Conservation (phyloP, 352 stramenopile species). For the Globisporangium polare region DNA sequence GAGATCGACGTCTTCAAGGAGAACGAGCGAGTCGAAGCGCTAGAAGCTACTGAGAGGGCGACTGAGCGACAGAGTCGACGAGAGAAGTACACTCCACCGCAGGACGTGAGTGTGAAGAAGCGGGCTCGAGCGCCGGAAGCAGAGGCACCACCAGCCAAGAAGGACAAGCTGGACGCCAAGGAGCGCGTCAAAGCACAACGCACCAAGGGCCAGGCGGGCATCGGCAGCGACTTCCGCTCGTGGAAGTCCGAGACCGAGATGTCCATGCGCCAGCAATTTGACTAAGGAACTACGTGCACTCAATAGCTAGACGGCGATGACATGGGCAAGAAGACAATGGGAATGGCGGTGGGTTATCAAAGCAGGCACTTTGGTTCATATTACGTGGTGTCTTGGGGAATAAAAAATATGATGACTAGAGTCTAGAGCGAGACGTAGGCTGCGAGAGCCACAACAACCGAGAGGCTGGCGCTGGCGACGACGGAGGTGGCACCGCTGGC, state of each 20-base stretch:
- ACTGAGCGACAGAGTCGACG: not conserved
- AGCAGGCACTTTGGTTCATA: constrained; percentile 1
- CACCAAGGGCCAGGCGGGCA: constrained; percentile 65
- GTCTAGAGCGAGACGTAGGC: constrained; percentile 1
- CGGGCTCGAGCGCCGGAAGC: not conserved
- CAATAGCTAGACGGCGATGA: not conserved
- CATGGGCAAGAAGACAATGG: no score
- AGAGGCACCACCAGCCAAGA: constrained; percentile 12
- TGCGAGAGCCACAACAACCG: not conserved
- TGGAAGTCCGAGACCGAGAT: constrained; percentile 86
- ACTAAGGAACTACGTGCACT: constrained; percentile 22
- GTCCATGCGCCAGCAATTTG: constrained; percentile 70
- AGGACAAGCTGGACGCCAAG: constrained; percentile 49
- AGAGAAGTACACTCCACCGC: not conserved
- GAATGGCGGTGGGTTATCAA: no score
- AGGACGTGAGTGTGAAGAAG: not conserved
- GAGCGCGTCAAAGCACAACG: constrained; percentile 75
- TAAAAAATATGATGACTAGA: not conserved
- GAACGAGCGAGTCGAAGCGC: constrained; percentile 11
- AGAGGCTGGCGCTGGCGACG: constrained; percentile 3
- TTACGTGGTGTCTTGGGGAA: not conserved
- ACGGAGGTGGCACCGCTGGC: not conserved
- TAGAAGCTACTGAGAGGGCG: not conserved
- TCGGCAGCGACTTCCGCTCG: constrained; percentile 64
- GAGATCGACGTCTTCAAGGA: constrained; percentile 33